Conservation (phyloP, 2,329 filamentous ascomycete species). For the Macrophomina pseudophaseolina region DNA sequence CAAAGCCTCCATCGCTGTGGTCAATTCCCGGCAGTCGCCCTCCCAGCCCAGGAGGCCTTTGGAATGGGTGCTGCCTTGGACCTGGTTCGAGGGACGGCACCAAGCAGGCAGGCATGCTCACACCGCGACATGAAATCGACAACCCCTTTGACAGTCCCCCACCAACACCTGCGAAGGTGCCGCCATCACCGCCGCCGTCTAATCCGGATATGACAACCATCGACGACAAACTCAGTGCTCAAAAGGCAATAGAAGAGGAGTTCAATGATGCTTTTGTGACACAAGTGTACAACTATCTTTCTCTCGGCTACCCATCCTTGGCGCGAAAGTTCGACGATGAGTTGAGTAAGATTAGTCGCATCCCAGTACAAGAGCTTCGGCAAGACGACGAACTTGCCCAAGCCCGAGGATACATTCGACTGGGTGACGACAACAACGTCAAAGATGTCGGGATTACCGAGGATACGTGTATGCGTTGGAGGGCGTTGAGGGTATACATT, state of each 20-base stretch:
- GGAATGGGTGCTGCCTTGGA: conserved; percentile 72
- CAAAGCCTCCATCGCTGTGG: conserved; percentile 39
- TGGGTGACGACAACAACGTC: conserved; percentile 53
- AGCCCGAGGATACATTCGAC: conserved; percentile 74
- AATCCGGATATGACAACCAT: conserved; percentile 48
- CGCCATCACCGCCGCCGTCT: conserved; percentile 45
- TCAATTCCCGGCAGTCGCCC: conserved; percentile 50
- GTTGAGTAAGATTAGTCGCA: conserved; percentile 77
- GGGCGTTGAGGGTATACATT: conserved; percentile 81
- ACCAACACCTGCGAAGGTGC: conserved; percentile 41
- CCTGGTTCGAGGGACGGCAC: conserved; percentile 45
- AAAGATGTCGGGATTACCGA: conserved; percentile 57
- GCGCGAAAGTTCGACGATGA: conserved; percentile 85
- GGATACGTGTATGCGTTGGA: conserved; percentile 74
- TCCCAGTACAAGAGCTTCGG: conserved; percentile 71
- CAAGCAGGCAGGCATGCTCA: conserved; percentile 57
- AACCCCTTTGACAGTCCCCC: conserved; percentile 51
- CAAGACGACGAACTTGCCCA: conserved; percentile 70
- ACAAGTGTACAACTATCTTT: conserved; percentile 96
- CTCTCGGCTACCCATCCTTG: conserved; percentile 85
- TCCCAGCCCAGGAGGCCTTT: conserved; percentile 69
- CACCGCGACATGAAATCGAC: conserved; percentile 47
- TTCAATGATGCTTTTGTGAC: conserved; percentile 87
- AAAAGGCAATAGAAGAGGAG: conserved; percentile 63
- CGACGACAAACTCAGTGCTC: conserved; percentile 47